A percentile compares a stretch with the other conserved stretches of the same genome.
These are phyloP conservation scores for Ustilago loliicola DNA, from an alignment of 1,284 basidiomycete genomes.

Conservation along the genomic window DNA sequence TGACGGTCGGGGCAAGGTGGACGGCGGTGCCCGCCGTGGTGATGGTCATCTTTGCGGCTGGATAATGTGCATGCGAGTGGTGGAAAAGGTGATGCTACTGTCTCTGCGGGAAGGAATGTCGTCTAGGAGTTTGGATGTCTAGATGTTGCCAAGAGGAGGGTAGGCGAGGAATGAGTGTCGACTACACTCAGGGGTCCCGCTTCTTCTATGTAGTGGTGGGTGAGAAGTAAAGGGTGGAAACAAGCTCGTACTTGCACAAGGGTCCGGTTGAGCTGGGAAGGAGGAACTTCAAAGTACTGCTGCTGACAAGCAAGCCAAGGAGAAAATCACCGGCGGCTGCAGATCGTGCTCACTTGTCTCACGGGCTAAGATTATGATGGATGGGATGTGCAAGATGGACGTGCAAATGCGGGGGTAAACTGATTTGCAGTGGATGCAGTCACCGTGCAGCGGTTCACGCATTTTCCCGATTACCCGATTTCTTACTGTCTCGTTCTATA, in stretches of 20 bases:
- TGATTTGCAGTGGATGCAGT: slow-evolving; percentile 11
- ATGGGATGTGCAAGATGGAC: not conserved
- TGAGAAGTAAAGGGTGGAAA: not conserved
- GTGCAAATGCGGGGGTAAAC: slow-evolving; percentile 1
- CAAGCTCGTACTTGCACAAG: not conserved
- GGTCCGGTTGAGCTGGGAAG: not conserved
- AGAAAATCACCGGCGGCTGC: slow-evolving; percentile 12
- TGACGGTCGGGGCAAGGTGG: slow-evolving; percentile 64
- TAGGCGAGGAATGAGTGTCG: no score
- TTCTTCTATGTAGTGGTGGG: no score
- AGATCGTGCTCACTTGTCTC: not conserved
- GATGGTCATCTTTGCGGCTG: slow-evolving; percentile 55
- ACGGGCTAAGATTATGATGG: not conserved
- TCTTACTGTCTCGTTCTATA: not conserved
- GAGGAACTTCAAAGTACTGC: not conserved
- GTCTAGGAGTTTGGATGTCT: not conserved
- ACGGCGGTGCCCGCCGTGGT: slow-evolving; percentile 58
- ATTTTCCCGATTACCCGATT: slow-evolving; percentile 12
- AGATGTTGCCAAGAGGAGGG: not conserved
- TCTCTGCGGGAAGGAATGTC: not conserved
- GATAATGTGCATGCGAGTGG: not conserved
- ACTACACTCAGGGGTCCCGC: no score
- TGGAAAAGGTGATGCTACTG: not conserved
- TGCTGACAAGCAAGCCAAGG: not conserved
- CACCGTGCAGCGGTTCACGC: slow-evolving; percentile 16